Base-by-base conservation (phyloP, 2,329 filamentous ascomycete genomes). In the Fusarium mangiferae region DNA sequence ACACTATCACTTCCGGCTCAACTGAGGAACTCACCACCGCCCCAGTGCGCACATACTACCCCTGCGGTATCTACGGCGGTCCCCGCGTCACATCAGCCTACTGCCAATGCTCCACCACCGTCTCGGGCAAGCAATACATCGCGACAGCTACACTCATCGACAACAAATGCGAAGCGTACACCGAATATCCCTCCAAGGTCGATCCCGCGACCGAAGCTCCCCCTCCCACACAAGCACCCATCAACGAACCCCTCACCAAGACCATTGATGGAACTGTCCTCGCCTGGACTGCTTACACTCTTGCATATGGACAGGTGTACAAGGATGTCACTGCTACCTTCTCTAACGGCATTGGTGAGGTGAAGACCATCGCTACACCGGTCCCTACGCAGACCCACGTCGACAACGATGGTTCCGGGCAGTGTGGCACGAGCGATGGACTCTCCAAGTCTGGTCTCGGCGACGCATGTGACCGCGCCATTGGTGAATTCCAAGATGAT, bases 401-500 rank as follows among this genome's bases (percentile, higher is more conserved):
- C 10, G 64, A 73, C 6, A 68, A 73, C 7, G 46, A 73, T 2
- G 70, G 70, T 0, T 17, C 18, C 0, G 63, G 68, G 0, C 58
- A 73, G 52, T 73, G 70, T 13, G 58, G 68, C 5, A 73, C 68
- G 0, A 41, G 54, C 24, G 69, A 72, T 26, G 39, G 57, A 1
- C 38, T 67, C 10, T 72, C 69, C 11, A 71, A 70, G 52, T 42
- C 44, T 0, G 69, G 57, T 15, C 48, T 72, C 0, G 45, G 62
- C 4, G 51, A 67, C 1, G 69, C 67, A 17, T 72, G 69, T 17
- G 54, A 72, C 8, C 46, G 62, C 1, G 67, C 69, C 4, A 72
- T 72, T 14, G 14, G 15, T 4, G 26, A 44, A 3, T 72, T 72
- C 22, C 33, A 67, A 0, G 67, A 51, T 4, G 42, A 71, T 46